Base-by-base conservation (phyloP, 2,329 filamentous ascomycete genomes). In the Lasiodiplodia gonubiensis region DNA sequence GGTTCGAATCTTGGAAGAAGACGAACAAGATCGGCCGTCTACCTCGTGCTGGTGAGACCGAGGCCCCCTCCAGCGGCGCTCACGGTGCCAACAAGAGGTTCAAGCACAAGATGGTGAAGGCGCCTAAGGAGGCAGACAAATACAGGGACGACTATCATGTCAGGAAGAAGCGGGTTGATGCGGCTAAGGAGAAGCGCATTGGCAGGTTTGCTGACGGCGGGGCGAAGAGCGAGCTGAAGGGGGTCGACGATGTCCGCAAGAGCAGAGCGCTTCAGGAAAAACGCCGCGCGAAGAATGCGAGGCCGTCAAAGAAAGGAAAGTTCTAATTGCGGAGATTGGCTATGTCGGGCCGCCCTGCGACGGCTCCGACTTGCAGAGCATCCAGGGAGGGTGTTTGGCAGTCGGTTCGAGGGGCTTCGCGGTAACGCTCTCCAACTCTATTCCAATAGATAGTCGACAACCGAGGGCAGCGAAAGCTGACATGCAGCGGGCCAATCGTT, bases 111-210 rank as follows among this genome's bases (percentile, higher is more conserved):
- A 88, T 90, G 79, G 90, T 95, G 77, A 89, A 87, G 81, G 93
- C 93, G 67, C 95, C 96, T 70, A 98, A 97, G 85, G 89, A 92
- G 73, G 93, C 95, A 8, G 95, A 99, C 83, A 94, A 92, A 81
- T 94, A 87, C 80, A 87, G 95, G 69, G 93, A 94, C 78, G 94
- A 99, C 80, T 99, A 92, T 80, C 85, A 96, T 71, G 89, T 89
- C 77, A 90, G 92, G 82, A 97, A 95, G 89, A 94, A 94, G 89
- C 89, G 92, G 76, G 90, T 95, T 21, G 88, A 89, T 18, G 93
- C 93, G 76, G 94, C 94, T 54, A 91, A 91, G 80, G 92, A 97
- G 84, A 93, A 93, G 82, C 85, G 91, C 23, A 80, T 93, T 35
- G 92, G 91, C 61, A 86, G 88, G 70, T 94, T 90, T 82, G 88